Conservation (phyloP, 352 stramenopile genomes). For the Phytophthora agathidicida region DNA sequence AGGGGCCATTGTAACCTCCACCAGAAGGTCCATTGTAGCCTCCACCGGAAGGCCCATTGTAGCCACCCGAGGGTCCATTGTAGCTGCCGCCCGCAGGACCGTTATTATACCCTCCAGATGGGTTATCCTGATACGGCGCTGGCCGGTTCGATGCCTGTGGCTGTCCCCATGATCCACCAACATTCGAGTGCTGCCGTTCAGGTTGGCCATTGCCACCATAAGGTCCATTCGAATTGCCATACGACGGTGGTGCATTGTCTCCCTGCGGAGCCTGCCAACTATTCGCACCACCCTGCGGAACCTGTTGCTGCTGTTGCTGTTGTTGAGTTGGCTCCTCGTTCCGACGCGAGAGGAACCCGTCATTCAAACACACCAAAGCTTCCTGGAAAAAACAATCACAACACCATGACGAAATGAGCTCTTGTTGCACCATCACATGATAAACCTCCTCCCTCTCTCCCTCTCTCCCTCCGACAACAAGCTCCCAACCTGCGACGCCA, state of each 20-base stretch:
- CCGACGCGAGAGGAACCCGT: conserved; percentile 61
- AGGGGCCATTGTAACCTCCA: conserved; percentile 26
- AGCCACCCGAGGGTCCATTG: conserved; percentile 15
- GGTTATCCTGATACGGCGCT: conserved; percentile 67
- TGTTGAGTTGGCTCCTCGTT: conserved; percentile 38
- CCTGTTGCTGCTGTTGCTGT: conserved; percentile 25
- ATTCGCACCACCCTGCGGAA: conserved; percentile 23
- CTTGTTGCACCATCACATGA: conserved; percentile 7
- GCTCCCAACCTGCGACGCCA: conserved; percentile 62
- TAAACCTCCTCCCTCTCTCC: background rate
- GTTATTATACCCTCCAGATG: no score
- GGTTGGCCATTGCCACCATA: conserved; percentile 28
- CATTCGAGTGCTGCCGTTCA: conserved; percentile 32
- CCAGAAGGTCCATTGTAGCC: conserved; percentile 36
- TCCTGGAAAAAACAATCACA: conserved; percentile 55
- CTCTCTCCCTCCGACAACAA: no score
- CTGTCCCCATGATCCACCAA: conserved; percentile 61
- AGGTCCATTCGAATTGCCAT: conserved; percentile 23
- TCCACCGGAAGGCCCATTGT: conserved; percentile 19
- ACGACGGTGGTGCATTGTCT: conserved; percentile 18
- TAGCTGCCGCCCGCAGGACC: no score
- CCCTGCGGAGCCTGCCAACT: conserved; percentile 29
- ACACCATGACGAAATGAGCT: conserved; percentile 24
- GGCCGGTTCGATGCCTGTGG: conserved; percentile 40
- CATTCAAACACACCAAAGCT: conserved; percentile 80